Conservation (phyloP, 1,284 basidiomycete species). For the Inonotus hispidus region DNA sequence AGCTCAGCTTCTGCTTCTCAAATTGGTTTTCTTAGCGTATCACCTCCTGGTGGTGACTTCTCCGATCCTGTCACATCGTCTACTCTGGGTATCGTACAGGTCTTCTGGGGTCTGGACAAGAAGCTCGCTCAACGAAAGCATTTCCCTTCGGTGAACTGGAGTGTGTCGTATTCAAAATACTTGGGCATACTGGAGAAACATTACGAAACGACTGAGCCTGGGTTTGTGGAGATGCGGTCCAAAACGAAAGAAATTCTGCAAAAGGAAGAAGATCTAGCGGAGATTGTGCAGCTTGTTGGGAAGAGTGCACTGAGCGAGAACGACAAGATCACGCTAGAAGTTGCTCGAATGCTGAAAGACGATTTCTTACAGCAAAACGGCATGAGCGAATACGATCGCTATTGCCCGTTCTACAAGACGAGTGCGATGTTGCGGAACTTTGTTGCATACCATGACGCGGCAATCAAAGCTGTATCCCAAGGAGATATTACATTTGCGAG, state of each 20-base stretch:
- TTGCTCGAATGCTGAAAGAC: slow-evolving; percentile 95
- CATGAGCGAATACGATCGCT: slow-evolving; percentile 96
- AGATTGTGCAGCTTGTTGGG: slow-evolving; percentile 98
- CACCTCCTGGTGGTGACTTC: slow-evolving; percentile 98
- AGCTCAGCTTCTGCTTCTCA: slow-evolving; percentile 7
- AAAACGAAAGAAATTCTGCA: slow-evolving; percentile 96
- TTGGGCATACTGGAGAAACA: slow-evolving; percentile 91
- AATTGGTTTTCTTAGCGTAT: slow-evolving; percentile 55
- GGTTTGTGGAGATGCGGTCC: slow-evolving; percentile 89
- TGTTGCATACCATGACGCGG: slow-evolving; percentile 89
- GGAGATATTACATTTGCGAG: slow-evolving; percentile 89
- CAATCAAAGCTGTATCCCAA: slow-evolving; percentile 80
- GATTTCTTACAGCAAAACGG: slow-evolving; percentile 99
- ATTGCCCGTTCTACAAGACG: slow-evolving; percentile 98
- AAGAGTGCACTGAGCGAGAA: slow-evolving; percentile 96
- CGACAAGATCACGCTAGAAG: slow-evolving; percentile 98
- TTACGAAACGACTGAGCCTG: slow-evolving; percentile 88
- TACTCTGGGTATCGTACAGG: slow-evolving; percentile 97
- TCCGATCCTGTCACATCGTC: slow-evolving; percentile 98
- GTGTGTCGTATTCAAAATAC: slow-evolving; percentile 98
- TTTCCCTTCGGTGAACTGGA: slow-evolving; percentile 99
- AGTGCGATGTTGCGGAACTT: slow-evolving; percentile 95
- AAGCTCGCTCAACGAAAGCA: slow-evolving; percentile 97
- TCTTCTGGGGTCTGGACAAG: slow-evolving; percentile 96
- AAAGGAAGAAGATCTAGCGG: slow-evolving; percentile 97